A percentile compares a stretch with the other conserved stretches of the same genome.
phyloP scores from a whole-genome alignment of 2,329 filamentous ascomycete genomes.

The Diaporthe sp. region DNA sequence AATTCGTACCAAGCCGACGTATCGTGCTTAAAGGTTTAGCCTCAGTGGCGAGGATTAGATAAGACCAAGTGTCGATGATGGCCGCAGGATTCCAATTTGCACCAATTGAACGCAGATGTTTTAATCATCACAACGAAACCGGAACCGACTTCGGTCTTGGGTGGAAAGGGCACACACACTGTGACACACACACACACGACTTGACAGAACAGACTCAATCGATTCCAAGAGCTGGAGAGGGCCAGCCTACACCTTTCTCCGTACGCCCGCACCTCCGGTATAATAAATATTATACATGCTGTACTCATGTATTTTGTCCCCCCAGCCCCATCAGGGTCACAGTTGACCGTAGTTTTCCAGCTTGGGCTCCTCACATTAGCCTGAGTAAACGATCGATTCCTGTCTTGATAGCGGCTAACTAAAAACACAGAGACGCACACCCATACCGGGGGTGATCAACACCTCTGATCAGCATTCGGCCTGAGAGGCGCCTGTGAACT shows the following conservation, averaged over 20 bases:
- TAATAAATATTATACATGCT: slow-evolving; percentile 16
- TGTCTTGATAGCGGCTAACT: not conserved
- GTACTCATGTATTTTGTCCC: slow-evolving; percentile 3
- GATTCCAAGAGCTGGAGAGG: slow-evolving; percentile 5
- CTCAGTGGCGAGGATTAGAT: not conserved
- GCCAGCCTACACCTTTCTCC: slow-evolving; percentile 1
- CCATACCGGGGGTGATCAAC: not conserved
- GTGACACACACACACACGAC: not conserved
- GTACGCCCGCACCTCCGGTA: not conserved
- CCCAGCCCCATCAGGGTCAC: not conserved
- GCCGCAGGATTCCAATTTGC: not conserved
- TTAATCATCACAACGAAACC: not conserved
- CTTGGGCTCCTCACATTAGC: not conserved
- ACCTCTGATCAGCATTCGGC: not conserved
- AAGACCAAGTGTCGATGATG: not conserved
- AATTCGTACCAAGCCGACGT: not conserved
- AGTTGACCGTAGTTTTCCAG: not conserved
- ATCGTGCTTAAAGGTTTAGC: too few species aligned
- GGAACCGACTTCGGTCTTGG: not conserved
- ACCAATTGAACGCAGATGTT: not conserved
- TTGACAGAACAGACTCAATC: slow-evolving; percentile 5
- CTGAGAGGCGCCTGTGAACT: not conserved
- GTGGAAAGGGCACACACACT: too few species aligned
- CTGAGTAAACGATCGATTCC: not conserved
- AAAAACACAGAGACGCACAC: not conserved